These are phyloP conservation scores for Ceratocystis albifundus DNA, from an alignment of 2,329 filamentous ascomycete genomes.

Conservation along the genomic window DNA sequence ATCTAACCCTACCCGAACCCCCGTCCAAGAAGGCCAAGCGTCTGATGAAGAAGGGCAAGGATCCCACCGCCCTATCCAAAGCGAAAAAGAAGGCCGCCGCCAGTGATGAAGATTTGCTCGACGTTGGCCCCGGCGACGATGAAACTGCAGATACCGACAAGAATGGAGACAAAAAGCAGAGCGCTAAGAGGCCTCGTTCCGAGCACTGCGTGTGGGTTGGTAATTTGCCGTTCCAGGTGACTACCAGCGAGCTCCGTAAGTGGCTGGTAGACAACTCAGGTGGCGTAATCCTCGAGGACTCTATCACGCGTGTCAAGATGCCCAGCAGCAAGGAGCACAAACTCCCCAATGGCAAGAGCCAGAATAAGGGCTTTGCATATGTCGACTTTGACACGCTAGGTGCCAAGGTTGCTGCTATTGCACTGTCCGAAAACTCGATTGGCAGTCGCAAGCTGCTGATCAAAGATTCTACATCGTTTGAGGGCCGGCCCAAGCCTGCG, in stretches of 20 bases:
- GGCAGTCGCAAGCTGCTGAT: conserved; percentile 72
- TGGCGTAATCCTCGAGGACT: conserved; percentile 51
- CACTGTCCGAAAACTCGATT: conserved; percentile 73
- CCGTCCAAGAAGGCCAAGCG: conserved; percentile 89
- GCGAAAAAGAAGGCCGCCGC: conserved; percentile 32
- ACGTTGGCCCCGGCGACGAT: conserved; percentile 23
- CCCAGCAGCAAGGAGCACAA: conserved; percentile 35
- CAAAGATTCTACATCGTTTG: conserved; percentile 82
- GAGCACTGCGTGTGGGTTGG: conserved; percentile 90
- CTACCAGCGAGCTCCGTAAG: conserved; percentile 58
- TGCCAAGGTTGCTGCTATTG: conserved; percentile 66
- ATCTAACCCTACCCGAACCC: conserved; percentile 79
- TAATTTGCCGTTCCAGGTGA: conserved; percentile 77
- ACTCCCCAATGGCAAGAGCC: conserved; percentile 24
- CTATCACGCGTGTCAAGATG: conserved; percentile 76
- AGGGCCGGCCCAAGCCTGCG: conserved; percentile 55
- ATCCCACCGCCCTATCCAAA: conserved; percentile 36
- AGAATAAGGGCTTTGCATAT: conserved; percentile 91
- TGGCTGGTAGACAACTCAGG: conserved; percentile 68
- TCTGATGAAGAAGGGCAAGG: conserved; percentile 73
- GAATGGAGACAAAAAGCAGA: conserved; percentile 31
- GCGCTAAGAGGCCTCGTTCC: conserved; percentile 48
- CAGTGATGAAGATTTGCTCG: conserved; percentile 28
- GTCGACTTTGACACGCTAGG: conserved; percentile 69
- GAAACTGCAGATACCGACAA: conserved; percentile 23